Percentiles rank a stretch among this genome's conserved stretches.
These are phyloP conservation scores for Pleodorina starrii DNA, from an alignment of 139 green algal species.

Conservation along the genomic window DNA sequence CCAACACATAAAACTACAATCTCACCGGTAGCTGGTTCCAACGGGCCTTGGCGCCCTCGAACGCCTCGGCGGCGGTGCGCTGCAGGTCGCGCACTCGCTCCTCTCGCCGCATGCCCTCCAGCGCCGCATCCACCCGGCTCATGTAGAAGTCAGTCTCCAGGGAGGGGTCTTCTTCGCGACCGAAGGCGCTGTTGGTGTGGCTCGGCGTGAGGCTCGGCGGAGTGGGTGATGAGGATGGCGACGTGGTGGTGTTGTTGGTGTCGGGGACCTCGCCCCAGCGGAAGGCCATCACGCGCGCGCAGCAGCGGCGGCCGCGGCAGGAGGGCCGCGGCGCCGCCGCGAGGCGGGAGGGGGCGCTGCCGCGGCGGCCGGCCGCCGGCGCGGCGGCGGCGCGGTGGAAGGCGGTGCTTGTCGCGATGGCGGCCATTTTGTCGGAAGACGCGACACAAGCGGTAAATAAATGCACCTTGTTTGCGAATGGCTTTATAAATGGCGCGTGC, in stretches of 20 bases:
- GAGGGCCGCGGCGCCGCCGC: background rate
- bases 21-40: conserved; percentile 10
- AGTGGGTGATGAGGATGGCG: background rate
- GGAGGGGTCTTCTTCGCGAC: too few relatives aligned
- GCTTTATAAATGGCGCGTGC: too few relatives aligned
- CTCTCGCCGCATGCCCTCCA: background rate
- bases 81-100: conserved; percentile 16
- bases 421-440: background rate
- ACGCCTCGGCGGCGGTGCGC: background rate
- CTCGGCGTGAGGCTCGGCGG: background rate
- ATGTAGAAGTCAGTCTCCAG: background rate
- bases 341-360: background rate
- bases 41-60: background rate
- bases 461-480: too few relatives aligned
- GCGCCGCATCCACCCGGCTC: background rate
- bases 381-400: background rate
- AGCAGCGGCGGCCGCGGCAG: background rate
- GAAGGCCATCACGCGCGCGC: conserved; percentile 11
- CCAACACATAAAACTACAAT: too few relatives aligned
- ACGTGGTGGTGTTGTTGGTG: background rate
- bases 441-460: background rate
- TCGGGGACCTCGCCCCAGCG: background rate
- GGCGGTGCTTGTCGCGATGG: background rate
- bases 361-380: too few relatives aligned
- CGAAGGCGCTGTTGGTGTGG: background rate